Percentiles rank a stretch among this genome's conserved stretches.
Conservation (phyloP, 2,329 filamentous ascomycete genomes). For the Botryosphaeria dothidea region DNA sequence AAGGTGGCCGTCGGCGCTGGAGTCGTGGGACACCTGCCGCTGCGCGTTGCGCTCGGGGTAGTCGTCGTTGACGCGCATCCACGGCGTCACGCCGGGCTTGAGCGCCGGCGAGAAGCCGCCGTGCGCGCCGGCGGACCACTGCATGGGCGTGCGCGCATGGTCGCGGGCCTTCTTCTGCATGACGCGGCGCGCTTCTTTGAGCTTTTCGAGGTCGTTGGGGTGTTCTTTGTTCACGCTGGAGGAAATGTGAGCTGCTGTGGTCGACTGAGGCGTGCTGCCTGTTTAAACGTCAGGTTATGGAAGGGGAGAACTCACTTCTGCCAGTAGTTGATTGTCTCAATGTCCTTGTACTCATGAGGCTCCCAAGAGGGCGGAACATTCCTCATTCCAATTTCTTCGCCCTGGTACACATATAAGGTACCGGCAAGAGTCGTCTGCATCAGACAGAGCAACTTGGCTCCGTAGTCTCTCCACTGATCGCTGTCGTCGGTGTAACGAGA, state of each 20-base stretch:
- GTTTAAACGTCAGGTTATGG: background rate
- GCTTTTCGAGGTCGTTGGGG: constrained; percentile 30
- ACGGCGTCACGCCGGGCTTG: constrained; percentile 48
- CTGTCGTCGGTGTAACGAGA: constrained; percentile 51
- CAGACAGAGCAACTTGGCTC: constrained; percentile 49
- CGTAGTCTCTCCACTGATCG: constrained; percentile 46
- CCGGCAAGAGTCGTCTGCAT: constrained; percentile 51
- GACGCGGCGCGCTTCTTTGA: constrained; percentile 29
- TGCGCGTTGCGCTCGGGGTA: constrained; percentile 59
- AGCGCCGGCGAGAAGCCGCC: constrained; percentile 60
- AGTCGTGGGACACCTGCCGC: constrained; percentile 44
- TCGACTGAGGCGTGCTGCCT: too few species aligned
- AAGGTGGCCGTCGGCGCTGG: constrained; percentile 27
- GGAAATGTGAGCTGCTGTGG: background rate
- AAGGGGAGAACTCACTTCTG: constrained; percentile 30
- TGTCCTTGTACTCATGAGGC: constrained; percentile 52
- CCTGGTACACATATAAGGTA: constrained; percentile 54
- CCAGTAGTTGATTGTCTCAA: constrained; percentile 58
- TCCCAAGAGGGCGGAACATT: constrained; percentile 48
- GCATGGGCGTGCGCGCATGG: constrained; percentile 67
- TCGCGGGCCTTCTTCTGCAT: constrained; percentile 60
- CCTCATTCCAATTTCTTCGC: constrained; percentile 54
- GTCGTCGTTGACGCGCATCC: constrained; percentile 63
- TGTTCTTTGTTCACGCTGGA: constrained; percentile 33
- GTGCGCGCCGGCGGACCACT: constrained; percentile 59